Evolutionary conservation across 2,329 filamentous ascomycete species (phyloP).

Genomic region (Botrytis pseudocinerea): DNA sequence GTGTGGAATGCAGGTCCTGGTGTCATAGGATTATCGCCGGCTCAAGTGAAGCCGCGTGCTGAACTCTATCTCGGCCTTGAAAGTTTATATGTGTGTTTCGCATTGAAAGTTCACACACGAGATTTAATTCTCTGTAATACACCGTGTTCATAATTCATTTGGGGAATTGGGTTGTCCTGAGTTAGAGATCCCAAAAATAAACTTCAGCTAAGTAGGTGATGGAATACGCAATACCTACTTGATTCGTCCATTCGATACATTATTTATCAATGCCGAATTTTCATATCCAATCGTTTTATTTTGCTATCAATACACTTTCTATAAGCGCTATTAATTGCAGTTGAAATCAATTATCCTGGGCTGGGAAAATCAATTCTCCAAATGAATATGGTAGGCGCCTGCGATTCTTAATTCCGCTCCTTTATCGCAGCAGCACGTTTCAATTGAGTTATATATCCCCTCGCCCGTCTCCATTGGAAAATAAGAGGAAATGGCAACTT

Average conservation of each 20-base stretch:
- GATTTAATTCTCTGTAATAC: background rate
- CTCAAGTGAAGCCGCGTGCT: background rate
- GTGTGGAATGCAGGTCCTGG: background rate
- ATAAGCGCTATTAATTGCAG: background rate
- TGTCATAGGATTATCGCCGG: background rate
- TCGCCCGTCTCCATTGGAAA: background rate
- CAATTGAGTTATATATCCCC: background rate
- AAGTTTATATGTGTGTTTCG: background rate
- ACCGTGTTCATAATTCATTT: background rate
- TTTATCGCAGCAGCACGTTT: background rate
- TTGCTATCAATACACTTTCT: background rate
- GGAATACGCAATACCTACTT: background rate
- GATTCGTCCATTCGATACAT: background rate
- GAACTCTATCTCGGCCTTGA: background rate
- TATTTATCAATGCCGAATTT: background rate
- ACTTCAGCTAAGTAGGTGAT: background rate
- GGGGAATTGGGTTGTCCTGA: background rate
- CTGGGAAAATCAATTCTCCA: background rate
- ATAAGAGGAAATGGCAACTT: background rate
- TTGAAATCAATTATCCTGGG: background rate
- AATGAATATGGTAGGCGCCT: background rate
- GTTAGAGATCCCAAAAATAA: background rate
- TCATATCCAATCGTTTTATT: background rate
- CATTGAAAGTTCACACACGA: background rate
- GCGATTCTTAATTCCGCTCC: background rate